Conservation (phyloP, 495 filamentous ascomycete genomes). For the Lichenothelia convexa region DNA sequence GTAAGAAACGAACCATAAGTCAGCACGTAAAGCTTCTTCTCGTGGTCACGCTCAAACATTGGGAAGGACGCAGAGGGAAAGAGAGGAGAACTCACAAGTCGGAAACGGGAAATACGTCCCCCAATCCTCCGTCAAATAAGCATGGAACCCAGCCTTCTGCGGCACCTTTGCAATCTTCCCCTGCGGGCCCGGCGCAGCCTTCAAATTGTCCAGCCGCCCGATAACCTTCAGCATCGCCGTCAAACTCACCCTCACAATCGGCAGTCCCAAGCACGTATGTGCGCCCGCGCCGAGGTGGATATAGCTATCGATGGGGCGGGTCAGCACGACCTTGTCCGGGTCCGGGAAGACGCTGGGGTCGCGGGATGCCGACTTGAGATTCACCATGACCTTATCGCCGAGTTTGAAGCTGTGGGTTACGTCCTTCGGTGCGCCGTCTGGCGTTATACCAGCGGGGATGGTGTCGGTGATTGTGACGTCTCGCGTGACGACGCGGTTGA, state of each 20-base stretch:
- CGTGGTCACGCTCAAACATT: no score
- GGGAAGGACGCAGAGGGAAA: constrained; percentile 1
- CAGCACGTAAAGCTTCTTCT: no score
- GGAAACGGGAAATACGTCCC: constrained; percentile 21
- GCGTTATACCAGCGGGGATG: constrained; percentile 1
- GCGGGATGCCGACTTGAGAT: constrained; percentile 23
- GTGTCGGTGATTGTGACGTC: constrained; percentile 25
- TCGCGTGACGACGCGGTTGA: constrained; percentile 8
- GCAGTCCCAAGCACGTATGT: constrained; percentile 16
- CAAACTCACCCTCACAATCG: constrained; percentile 17
- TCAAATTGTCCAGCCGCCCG: constrained; percentile 11
- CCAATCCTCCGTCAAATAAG: constrained; percentile 21
- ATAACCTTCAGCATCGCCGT: constrained; percentile 21
- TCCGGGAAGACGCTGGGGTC: constrained; percentile 17
- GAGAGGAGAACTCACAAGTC: constrained; percentile 18
- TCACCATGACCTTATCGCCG: constrained; percentile 30
- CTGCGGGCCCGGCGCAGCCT: constrained; percentile 16
- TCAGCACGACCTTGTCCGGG: constrained; percentile 14
- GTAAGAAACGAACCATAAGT: no score
- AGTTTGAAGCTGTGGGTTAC: constrained; percentile 26
- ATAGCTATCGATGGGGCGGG: constrained; percentile 14
- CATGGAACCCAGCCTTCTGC: constrained; percentile 11
- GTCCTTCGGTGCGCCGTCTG: constrained; percentile 24
- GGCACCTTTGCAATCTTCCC: constrained; percentile 19
- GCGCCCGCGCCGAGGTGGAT: constrained; percentile 19